These are phyloP conservation scores for Chrysanthemum lavandulifolium DNA, from an alignment of 129 eudicot genomes.

Conservation along the genomic window DNA sequence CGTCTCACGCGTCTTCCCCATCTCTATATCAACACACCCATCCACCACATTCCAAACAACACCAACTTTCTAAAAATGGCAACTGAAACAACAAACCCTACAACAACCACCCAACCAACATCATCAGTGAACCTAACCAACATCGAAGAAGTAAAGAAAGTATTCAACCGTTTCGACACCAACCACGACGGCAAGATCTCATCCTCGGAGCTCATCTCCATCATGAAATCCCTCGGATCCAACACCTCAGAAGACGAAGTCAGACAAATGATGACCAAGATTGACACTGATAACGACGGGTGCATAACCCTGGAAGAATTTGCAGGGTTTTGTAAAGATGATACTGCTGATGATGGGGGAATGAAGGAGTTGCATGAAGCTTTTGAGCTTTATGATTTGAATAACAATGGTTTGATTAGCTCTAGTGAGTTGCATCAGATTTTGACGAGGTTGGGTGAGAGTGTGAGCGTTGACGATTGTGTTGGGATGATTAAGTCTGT, in stretches of 20 bases:
- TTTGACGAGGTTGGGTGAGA: not conserved
- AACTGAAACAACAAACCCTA: conserved; percentile 18
- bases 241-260: conserved; percentile 50
- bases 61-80: conserved; percentile 3
- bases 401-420: conserved; percentile 54
- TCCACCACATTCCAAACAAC: not conserved
- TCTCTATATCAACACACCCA: not conserved
- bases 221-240: conserved; percentile 57
- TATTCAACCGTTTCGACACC: conserved; percentile 22
- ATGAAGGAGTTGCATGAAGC: conserved; percentile 59
- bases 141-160: conserved; percentile 14
- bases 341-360: conserved; percentile 31
- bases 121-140: conserved; percentile 36
- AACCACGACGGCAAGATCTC: conserved; percentile 28
- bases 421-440: not conserved
- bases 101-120: too few relatives aligned
- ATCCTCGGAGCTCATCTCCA: conserved; percentile 13
- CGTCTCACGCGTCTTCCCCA: conserved; percentile 4
- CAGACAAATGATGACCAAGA: conserved; percentile 59
- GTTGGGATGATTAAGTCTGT: not conserved
- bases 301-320: conserved; percentile 64
- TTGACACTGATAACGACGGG: conserved; percentile 76
- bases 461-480: not conserved
- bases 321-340: conserved; percentile 48
- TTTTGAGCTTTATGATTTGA: conserved; percentile 65